A percentile compares a stretch with the other conserved stretches of the same genome.
Conservation (phyloP, 192 early-diverging fungal genomes). For the Kappamyces sp. region DNA sequence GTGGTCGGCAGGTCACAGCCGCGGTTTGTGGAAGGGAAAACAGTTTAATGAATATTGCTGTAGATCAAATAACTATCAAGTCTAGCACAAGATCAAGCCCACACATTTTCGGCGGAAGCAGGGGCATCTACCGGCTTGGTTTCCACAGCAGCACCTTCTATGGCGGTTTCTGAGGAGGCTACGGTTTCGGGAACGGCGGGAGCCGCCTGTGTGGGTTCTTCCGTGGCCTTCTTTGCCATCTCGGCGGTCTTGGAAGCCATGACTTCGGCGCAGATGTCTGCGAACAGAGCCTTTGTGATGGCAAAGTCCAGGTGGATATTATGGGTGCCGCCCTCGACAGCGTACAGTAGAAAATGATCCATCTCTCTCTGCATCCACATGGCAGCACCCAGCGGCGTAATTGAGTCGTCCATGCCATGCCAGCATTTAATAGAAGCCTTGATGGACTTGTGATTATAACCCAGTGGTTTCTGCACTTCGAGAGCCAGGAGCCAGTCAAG, state of each 20-base stretch:
- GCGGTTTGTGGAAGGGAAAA: no score
- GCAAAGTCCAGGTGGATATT: constrained; percentile 18
- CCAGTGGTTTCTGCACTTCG: constrained; percentile 10
- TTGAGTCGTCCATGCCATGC: constrained; percentile 20
- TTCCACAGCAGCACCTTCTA: background rate
- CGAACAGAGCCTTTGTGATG: constrained; percentile 12
- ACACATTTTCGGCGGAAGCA: background rate
- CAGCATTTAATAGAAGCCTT: constrained; percentile 17
- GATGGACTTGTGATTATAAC: constrained; percentile 9
- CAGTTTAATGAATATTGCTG: no score
- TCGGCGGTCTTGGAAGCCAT: background rate
- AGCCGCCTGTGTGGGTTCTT: no score
- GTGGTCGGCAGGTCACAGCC: no score
- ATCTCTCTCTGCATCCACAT: constrained; percentile 23
- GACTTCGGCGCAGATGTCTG: constrained; percentile 14
- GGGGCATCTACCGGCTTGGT: background rate
- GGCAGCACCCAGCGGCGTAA: constrained; percentile 16
- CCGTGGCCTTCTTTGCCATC: constrained; percentile 2
- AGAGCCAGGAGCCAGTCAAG: constrained; percentile 20
- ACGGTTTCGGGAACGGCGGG: no score
- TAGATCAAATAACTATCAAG: no score
- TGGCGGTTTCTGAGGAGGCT: no score
- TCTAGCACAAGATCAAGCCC: background rate
- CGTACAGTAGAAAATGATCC: constrained; percentile 18
- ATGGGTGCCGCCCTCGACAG: constrained; percentile 18